A percentile compares a stretch with the other conserved stretches of the same genome.
Evolutionary conservation across 306 rosid genomes (phyloP).

Genomic region (Begonia masoniana): DNA sequence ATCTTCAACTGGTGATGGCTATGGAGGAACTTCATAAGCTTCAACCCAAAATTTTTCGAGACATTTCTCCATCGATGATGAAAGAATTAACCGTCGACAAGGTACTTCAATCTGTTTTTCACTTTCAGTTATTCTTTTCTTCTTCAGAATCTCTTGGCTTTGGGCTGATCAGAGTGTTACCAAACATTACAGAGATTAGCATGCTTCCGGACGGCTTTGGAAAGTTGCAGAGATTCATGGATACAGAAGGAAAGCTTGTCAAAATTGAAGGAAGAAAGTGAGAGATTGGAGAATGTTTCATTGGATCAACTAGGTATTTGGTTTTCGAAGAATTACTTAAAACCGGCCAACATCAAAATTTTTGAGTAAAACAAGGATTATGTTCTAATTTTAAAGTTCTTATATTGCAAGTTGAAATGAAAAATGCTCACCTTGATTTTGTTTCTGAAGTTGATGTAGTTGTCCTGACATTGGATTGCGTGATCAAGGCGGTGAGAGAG

Average conservation of each 20-base stretch:
- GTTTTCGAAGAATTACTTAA: too few species aligned
- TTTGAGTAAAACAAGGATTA: too few species aligned
- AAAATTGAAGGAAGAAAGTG: background rate
- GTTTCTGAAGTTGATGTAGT: background rate
- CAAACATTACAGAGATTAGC: background rate
- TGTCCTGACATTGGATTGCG: background rate
- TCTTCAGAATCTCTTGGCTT: background rate
- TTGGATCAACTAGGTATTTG: background rate
- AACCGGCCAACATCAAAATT: too few species aligned
- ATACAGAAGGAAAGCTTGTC: background rate
- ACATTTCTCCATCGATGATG: background rate
- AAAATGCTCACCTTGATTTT: background rate
- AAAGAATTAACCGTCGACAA: background rate
- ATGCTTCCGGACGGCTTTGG: background rate
- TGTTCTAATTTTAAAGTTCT: background rate
- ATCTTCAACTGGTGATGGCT: background rate
- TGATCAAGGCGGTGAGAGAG: background rate
- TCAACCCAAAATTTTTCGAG: background rate
- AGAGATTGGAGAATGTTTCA: background rate
- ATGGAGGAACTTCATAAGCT: background rate
- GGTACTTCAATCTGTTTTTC: background rate
- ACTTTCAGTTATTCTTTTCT: background rate
- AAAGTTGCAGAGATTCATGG: background rate
- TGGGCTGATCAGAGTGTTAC: background rate
- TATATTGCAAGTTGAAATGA: background rate